Percentiles rank a stretch among this genome's conserved stretches.
These are phyloP conservation scores for Trametes gibbosa DNA, from an alignment of 768 basidiomycete species.

Conservation along the genomic window DNA sequence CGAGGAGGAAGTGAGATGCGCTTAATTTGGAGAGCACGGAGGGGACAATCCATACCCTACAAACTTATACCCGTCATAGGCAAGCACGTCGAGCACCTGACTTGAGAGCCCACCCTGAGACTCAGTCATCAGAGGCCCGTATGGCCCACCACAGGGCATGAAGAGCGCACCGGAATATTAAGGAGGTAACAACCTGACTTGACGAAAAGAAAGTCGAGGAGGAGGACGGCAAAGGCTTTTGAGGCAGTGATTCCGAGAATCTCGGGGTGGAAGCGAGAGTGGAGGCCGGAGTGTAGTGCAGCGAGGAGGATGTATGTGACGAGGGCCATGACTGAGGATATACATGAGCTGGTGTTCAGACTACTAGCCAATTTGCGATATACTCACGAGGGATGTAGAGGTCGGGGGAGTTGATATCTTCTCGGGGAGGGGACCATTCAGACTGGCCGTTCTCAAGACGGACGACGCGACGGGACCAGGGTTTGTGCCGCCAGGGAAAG, in stretches of 20 bases:
- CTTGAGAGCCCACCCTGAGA: slow-evolving; percentile 45
- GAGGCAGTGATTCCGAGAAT: slow-evolving; percentile 86
- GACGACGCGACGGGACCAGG: slow-evolving; percentile 72
- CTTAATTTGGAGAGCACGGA: neutral
- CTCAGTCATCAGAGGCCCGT: neutral
- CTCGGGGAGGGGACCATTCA: slow-evolving; percentile 86
- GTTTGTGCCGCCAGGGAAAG: slow-evolving; percentile 94
- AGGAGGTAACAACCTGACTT: slow-evolving; percentile 92
- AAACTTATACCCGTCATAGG: slow-evolving; percentile 97
- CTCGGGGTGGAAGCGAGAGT: slow-evolving; percentile 81
- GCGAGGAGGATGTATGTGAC: slow-evolving; percentile 93
- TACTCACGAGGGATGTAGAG: slow-evolving; percentile 87
- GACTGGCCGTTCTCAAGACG: slow-evolving; percentile 63
- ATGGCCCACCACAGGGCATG: neutral
- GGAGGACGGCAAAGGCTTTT: slow-evolving; percentile 77
- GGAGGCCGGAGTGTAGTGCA: slow-evolving; percentile 80
- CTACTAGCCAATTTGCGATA: neutral
- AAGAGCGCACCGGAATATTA: slow-evolving; percentile 53
- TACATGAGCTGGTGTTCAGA: neutral
- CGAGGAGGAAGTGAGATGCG: neutral
- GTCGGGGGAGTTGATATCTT: slow-evolving; percentile 95
- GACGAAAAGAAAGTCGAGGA: slow-evolving; percentile 87
- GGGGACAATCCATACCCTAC: slow-evolving; percentile 68
- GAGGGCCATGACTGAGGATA: slow-evolving; percentile 78
- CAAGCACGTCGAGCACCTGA: slow-evolving; percentile 78